phyloP scores from a whole-genome alignment of 1,284 basidiomycete species.

The Retiboletus flavoniger region DNA sequence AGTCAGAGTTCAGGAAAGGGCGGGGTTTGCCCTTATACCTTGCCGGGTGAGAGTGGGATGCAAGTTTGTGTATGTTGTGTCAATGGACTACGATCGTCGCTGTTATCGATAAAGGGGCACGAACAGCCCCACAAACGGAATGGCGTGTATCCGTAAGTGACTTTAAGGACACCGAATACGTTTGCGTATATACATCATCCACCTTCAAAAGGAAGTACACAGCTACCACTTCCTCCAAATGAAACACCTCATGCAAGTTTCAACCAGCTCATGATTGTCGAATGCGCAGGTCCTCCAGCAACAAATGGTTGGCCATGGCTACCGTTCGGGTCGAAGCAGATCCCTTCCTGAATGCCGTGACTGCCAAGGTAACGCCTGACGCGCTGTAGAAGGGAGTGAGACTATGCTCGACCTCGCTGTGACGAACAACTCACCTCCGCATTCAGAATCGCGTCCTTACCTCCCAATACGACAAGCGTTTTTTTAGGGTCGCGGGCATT shows the following conservation, averaged over 20 bases:
- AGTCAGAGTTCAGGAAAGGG: constrained; percentile 15
- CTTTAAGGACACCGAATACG: neutral
- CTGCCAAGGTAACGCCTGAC: constrained; percentile 71
- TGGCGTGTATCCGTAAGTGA: no score
- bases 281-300: constrained; percentile 52
- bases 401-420: neutral
- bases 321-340: constrained; percentile 69
- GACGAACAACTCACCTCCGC: constrained; percentile 49
- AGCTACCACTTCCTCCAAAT: neutral
- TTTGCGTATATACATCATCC: constrained; percentile 7
- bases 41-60: neutral
- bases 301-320: constrained; percentile 74
- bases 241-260: constrained; percentile 16
- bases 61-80: constrained; percentile 35
- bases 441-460: constrained; percentile 77
- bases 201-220: constrained; percentile 5
- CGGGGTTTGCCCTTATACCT: constrained; percentile 23
- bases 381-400: constrained; percentile 45
- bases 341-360: constrained; percentile 70
- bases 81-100: constrained; percentile 4
- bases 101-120: constrained; percentile 26
- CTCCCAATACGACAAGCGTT: constrained; percentile 74
- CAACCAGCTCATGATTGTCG: constrained; percentile 68
- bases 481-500: constrained; percentile 61
- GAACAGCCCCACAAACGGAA: neutral